Base-by-base conservation (phyloP, 768 basidiomycete species). In the Neoboletus brunneissimus region DNA sequence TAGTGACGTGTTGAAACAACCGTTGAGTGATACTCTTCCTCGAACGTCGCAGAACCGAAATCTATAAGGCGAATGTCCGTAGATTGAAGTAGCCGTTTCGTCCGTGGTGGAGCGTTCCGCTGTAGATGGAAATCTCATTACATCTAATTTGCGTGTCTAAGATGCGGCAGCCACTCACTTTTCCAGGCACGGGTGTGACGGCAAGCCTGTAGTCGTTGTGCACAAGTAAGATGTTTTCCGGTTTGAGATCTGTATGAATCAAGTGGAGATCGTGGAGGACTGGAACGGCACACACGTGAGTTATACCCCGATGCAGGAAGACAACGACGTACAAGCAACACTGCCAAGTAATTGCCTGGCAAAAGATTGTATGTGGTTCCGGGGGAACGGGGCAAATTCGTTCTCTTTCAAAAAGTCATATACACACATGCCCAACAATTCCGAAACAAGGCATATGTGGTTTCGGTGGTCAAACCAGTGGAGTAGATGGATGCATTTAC, bases 351-450 rank as follows among this genome's bases (percentile, higher is more conserved):
- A 78, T 72, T 97, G 94, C 59, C 81, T 82, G 50, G 95, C 97
- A 69, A 99, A 99, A 50, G 87, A 86, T 76, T 98, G 96, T 48
- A 99, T 98, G 71, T 99, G 97, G 56, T 86, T 83, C 58, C 94
- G 90, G 54, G 97, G 95, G 73, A 99, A 99, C 7, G 97, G 93
- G 35, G 89, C 85, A 74, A 98, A 99, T 54, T 89, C 86, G 73
- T 99, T 99, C 72, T 96, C 94, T 79, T 98, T 98, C 66, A 99
- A 80, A 72, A 98, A 99, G 71, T 99, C 97, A 69, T 98, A 99
- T 18, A 99, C 91, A 73, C 95, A 98, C 88, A 93, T 91, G 58
- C 94, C 94, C 50, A 98, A 79, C 23, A 99, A 81, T 68, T 97
- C 94, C 5, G 94, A 95, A 48, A 98, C 97, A 20, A 99, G 77